Evolutionary conservation across 2,329 filamentous ascomycete genomes (phyloP).

Genomic region (Pseudogymnoascus sp.): DNA sequence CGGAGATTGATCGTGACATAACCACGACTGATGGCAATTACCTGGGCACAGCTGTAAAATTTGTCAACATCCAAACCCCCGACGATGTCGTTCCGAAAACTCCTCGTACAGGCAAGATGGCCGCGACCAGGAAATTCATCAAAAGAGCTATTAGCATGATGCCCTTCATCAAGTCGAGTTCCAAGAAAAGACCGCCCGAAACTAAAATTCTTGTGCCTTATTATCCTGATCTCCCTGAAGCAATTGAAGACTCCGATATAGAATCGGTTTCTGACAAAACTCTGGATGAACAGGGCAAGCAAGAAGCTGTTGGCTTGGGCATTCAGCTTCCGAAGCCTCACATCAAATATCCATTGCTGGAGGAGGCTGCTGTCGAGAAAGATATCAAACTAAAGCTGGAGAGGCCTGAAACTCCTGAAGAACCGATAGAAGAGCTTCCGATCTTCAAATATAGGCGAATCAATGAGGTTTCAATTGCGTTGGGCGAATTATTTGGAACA

Average conservation of each 20-base stretch:
- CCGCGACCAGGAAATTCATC: neutral
- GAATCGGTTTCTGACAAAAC: neutral
- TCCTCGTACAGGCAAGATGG: neutral
- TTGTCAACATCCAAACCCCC: neutral
- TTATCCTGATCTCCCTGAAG: neutral
- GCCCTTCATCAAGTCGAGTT: neutral
- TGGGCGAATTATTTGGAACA: neutral
- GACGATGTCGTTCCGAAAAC: neutral
- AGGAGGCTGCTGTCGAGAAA: neutral
- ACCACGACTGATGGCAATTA: neutral
- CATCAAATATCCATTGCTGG: neutral
- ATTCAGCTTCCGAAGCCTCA: neutral
- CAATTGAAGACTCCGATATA: neutral
- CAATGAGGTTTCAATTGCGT: neutral
- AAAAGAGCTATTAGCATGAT: neutral
- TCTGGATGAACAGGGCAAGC: neutral
- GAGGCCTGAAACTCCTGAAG: neutral
- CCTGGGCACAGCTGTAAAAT: neutral
- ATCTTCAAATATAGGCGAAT: neutral
- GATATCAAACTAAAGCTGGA: neutral
- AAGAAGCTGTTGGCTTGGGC: neutral
- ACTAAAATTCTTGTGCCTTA: neutral
- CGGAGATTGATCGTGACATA: neutral
- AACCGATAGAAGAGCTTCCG: no score
- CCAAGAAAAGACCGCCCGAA: neutral